Evolutionary conservation across 441 rosid genomes (phyloP).

Genomic region (Euphorbia schlechtendalii): DNA sequence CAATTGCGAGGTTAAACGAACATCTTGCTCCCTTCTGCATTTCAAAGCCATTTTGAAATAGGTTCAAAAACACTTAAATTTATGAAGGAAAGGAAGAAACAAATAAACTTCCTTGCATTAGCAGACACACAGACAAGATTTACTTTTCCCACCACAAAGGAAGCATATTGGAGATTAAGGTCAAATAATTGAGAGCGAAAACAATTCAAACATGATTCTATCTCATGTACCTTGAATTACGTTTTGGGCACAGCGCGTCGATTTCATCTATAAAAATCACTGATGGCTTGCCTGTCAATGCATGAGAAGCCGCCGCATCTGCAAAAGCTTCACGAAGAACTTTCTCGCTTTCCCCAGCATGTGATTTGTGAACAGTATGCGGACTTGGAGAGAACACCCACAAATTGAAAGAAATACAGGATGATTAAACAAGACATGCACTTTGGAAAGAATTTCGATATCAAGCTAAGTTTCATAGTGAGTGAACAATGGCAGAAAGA

Average conservation of each 20-base stretch:
- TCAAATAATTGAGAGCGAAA: neutral
- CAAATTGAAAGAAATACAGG: neutral
- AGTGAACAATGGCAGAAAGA: neutral
- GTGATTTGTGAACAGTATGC: slow-evolving; percentile 71
- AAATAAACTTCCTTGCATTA: neutral
- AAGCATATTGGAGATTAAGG: neutral
- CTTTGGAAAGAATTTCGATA: neutral
- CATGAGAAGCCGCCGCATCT: slow-evolving; percentile 55
- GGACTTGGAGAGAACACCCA: slow-evolving; percentile 44
- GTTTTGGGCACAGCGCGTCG: slow-evolving; percentile 81
- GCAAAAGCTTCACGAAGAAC: slow-evolving; percentile 71
- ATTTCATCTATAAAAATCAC: slow-evolving; percentile 93
- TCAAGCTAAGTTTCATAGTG: neutral
- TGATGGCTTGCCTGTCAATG: slow-evolving; percentile 56
- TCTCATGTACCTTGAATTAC: slow-evolving; percentile 52
- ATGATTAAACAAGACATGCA: neutral
- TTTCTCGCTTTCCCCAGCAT: slow-evolving; percentile 92
- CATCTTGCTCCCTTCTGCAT: slow-evolving; percentile 79
- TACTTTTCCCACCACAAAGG: neutral
- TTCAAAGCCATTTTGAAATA: slow-evolving; percentile 19
- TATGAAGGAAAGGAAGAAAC: neutral
- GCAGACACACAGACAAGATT: neutral
- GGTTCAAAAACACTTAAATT: neutral
- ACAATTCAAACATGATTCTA: neutral
- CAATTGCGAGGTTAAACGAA: slow-evolving; percentile 75